Base-by-base conservation (phyloP, 352 stramenopile genomes). In the Globisporangium apiculatum region DNA sequence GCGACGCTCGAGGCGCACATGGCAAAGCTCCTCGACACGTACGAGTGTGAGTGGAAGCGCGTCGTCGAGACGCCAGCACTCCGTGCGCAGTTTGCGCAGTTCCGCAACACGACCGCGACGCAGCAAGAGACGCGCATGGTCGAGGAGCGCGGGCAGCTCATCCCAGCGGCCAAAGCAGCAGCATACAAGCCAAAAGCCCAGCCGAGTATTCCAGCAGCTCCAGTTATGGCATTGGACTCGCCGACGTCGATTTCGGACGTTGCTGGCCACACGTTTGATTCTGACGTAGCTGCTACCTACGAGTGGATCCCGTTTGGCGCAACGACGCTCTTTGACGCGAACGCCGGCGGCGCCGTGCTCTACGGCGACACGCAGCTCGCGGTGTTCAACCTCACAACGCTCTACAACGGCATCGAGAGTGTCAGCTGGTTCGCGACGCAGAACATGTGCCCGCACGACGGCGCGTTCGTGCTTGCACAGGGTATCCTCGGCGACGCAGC, bases 1-100 rank as follows among this genome's bases (percentile, higher is more conserved):
- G 83, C 74, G 10, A 89, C 62, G 46, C 65, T 83, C 40, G 73
- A 83, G 55, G 67, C 93, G 64, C 86, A 95, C 46, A 97, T 97
- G 88, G 71, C 76, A 53, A 73, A 85, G 54, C 72, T 97, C 47
- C 78, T 97, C n/a, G 74, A 95, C 65, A 97, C 87, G 18, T 97
- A 97, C 75, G 87, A 97, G 68, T 94, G 95, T 64, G 91, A 97
- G 69, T 97, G 90, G 90, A 91, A 91, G 53, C 89, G 94, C 60
- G 89, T 97, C 65, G 81, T 96, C 48, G 83, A 94, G 62, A 78
- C 91, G 36, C 88, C 88, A 0, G 76, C 83, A 37, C 63, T 84
- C 15, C 69, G 87, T 43, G 75, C 81, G 9, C 73, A 94, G 54
- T 97, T 97, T 65, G 76, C 85, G 15, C 91, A 97, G 67, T 97